A percentile compares a stretch with the other conserved stretches of the same genome.
Conservation (phyloP, 768 basidiomycete genomes). For the Mycena capillaripes region DNA sequence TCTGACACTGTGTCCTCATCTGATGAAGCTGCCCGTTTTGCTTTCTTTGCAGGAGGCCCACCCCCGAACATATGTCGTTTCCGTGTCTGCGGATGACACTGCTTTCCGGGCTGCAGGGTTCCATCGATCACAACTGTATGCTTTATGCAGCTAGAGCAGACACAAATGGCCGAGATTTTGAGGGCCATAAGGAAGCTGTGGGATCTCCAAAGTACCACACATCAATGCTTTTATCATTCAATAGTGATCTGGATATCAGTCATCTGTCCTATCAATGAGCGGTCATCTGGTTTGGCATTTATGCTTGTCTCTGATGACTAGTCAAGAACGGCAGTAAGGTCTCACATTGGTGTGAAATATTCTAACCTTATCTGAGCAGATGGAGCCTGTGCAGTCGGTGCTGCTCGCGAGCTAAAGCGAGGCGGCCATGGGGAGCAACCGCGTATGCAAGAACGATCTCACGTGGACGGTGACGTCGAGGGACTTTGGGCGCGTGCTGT, state of each 20-base stretch:
- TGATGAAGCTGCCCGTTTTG: not conserved
- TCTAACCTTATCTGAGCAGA: too few species aligned
- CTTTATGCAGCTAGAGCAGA: constrained; percentile 10
- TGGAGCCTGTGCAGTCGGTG: too few species aligned
- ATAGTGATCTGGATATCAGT: not conserved
- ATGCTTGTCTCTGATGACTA: too few species aligned
- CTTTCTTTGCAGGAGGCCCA: not conserved
- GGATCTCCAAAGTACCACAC: not conserved
- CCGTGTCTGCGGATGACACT: not conserved
- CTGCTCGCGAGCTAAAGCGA: too few species aligned
- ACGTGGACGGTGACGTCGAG: too few species aligned
- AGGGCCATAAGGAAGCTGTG: not conserved
- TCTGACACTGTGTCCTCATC: not conserved
- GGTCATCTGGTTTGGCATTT: too few species aligned
- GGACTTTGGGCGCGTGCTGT: too few species aligned
- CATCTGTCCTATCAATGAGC: not conserved
- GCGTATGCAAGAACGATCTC: too few species aligned
- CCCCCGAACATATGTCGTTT: constrained; percentile 4
- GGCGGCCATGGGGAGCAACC: too few species aligned
- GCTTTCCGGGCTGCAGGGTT: not conserved
- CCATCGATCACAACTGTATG: constrained; percentile 15
- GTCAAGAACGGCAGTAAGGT: too few species aligned
- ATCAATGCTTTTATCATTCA: not conserved
- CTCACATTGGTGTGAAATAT: too few species aligned
- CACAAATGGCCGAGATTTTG: constrained; percentile 8